Base-by-base conservation (phyloP, 768 basidiomycete species). In the Crucibulum laeve region DNA sequence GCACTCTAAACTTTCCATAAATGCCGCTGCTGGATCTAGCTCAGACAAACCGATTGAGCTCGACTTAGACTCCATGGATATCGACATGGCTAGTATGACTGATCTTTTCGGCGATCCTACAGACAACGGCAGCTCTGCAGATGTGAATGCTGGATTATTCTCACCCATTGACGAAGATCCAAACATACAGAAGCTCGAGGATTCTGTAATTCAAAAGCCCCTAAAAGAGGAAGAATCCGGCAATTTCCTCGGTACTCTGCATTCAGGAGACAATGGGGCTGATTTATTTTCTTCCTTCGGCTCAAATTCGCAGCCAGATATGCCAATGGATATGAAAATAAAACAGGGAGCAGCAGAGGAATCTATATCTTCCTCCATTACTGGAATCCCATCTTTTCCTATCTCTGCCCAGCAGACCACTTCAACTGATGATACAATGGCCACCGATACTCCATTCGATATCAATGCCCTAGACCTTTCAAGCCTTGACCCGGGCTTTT, bases 1-100 rank as follows among this genome's bases (percentile, higher is more conserved):
- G n/a, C n/a, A n/a, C n/a, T n/a, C n/a, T n/a, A n/a, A n/a, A n/a
- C n/a, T 66, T 37, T 33, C 58, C 32, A 42, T 71, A 23, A 64
- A 72, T 48, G 28, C 64, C 6, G 45, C 55, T 23, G 55, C 73
- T 13, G 84, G 87, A 11, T 81, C 65, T 54, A 84, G 82, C 4
- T 84, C 79, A 1, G 87, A 91, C 57, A 85, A 86, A 58, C 87
- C 88, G 15, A 89, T 90, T 44, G 87, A 88, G 54, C 72, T 90
- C 19, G 86, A 90, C 57, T 53, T 90, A 43, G 86, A 88, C 36
- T 51, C 53, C 40, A 80, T 83, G 60, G 82, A 87, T 50, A 76
- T 84, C 40, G 79, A 81, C 55, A 82, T 82, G 70, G 55, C 71
- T 30, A 55, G 53, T 19, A 73, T 74, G 69, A 67, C 65, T 4